These are phyloP conservation scores for Metarhizium sp. DNA, from an alignment of 2,329 filamentous ascomycete species.

Conservation along the genomic window DNA sequence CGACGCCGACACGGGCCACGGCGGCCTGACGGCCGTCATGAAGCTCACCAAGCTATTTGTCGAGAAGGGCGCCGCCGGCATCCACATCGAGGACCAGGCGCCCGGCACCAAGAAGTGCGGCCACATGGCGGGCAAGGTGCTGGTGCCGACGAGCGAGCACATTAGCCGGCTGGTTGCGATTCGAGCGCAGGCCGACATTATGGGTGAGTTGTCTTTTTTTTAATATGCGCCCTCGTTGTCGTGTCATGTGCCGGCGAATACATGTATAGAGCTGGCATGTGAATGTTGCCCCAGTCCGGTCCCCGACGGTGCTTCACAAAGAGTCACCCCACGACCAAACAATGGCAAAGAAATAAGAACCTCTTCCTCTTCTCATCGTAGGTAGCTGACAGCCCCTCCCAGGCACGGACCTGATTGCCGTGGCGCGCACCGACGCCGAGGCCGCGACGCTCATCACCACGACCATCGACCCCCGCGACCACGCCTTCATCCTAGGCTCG, in stretches of 20 bases:
- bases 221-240: neutral
- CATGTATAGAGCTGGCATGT: neutral
- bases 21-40: conserved; percentile 97
- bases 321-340: neutral
- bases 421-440: conserved; percentile 94
- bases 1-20: conserved; percentile 94
- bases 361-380: too few species aligned
- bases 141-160: conserved; percentile 95
- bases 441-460: conserved; percentile 95
- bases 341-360: too few species aligned
- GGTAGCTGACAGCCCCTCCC: neutral
- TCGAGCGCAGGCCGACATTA: conserved; percentile 94
- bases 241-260: too few species aligned
- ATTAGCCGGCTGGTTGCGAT: conserved; percentile 97
- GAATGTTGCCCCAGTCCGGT: neutral
- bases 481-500: conserved; percentile 81
- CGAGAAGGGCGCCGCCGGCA: conserved; percentile 92
- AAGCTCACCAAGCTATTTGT: conserved; percentile 97
- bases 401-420: conserved; percentile 77
- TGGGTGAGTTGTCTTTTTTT: conserved; percentile 50
- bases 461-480: conserved; percentile 91
- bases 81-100: conserved; percentile 98
- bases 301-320: too few species aligned
- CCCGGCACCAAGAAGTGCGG: conserved; percentile 99
- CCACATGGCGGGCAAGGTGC: conserved; percentile 97